These are phyloP conservation scores for Rhodotorula kratochvilovae DNA, from an alignment of 768 basidiomycete genomes.

Conservation along the genomic window DNA sequence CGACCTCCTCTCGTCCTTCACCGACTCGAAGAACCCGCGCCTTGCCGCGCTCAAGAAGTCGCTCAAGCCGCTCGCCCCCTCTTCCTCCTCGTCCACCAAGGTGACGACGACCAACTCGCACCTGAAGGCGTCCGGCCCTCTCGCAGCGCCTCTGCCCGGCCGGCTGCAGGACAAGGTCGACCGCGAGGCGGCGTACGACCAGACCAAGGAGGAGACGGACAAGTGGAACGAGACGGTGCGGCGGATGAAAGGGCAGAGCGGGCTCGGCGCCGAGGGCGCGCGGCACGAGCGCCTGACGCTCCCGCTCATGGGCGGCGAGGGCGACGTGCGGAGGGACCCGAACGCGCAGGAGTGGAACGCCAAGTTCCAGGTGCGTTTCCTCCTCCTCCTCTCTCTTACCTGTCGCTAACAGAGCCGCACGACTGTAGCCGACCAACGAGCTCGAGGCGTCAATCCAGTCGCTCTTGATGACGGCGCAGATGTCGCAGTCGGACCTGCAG, in stretches of 20 bases:
- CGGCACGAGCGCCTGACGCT: slow-evolving; percentile 39
- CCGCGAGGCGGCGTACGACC: slow-evolving; percentile 87
- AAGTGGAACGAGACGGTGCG: slow-evolving; percentile 94
- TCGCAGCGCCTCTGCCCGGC: slow-evolving; percentile 78
- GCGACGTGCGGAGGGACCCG: slow-evolving; percentile 41
- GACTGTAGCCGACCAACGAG: slow-evolving; percentile 61
- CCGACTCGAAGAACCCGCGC: slow-evolving; percentile 47
- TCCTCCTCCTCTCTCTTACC: background rate
- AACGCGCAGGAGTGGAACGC: slow-evolving; percentile 73
- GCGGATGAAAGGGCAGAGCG: slow-evolving; percentile 72
- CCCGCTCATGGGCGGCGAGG: slow-evolving; percentile 29
- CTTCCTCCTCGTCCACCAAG: slow-evolving; percentile 11
- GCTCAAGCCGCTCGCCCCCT: slow-evolving; percentile 40
- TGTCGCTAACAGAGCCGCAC: background rate
- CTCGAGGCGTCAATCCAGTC: slow-evolving; percentile 78
- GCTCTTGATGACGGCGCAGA: slow-evolving; percentile 72
- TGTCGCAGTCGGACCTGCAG: slow-evolving; percentile 71
- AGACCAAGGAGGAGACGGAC: slow-evolving; percentile 83
- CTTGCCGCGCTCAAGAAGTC: slow-evolving; percentile 40
- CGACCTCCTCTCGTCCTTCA: slow-evolving; percentile 37
- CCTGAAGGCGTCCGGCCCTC: slow-evolving; percentile 46
- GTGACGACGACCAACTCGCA: slow-evolving; percentile 33
- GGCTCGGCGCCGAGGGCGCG: slow-evolving; percentile 43
- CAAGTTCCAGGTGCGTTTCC: slow-evolving; percentile 67
- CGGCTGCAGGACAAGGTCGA: slow-evolving; percentile 84